These are phyloP conservation scores for Yamadazyma dendronema DNA, from an alignment of 1,139 yeast genomes.

Conservation along the genomic window DNA sequence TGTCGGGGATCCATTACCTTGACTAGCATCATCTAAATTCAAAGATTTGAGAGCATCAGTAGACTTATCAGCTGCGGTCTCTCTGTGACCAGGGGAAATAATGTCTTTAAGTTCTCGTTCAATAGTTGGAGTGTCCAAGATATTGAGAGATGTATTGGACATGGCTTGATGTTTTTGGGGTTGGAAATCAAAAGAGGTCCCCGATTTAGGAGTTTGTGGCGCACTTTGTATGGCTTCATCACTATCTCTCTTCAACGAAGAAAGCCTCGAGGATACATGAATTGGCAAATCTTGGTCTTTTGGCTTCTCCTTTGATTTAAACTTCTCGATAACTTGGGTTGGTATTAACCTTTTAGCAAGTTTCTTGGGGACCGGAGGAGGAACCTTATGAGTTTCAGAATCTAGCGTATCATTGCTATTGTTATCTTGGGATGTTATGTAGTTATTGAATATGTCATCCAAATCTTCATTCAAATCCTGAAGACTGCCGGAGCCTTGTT, in stretches of 20 bases:
- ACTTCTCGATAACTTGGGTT: slow-evolving; percentile 7
- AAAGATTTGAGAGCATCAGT: slow-evolving; percentile 15
- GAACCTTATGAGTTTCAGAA: slow-evolving; percentile 16
- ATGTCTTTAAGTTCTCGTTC: slow-evolving; percentile 19
- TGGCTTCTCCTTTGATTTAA: not conserved
- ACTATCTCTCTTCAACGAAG: slow-evolving; percentile 23
- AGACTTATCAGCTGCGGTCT: slow-evolving; percentile 5
- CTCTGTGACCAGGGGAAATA: slow-evolving; percentile 6
- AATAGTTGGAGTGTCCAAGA: slow-evolving; percentile 32
- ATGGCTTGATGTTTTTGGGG: slow-evolving; percentile 20
- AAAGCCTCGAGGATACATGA: slow-evolving; percentile 32
- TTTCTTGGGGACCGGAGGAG: slow-evolving; percentile 9
- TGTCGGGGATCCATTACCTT: not conserved
- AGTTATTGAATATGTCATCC: slow-evolving; percentile 34
- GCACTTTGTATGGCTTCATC: slow-evolving; percentile 23
- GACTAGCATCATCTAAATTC: slow-evolving; percentile 8
- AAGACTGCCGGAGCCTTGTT: slow-evolving; percentile 13
- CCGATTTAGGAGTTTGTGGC: slow-evolving; percentile 29
- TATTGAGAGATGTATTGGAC: slow-evolving; percentile 39
- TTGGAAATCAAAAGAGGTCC: slow-evolving; percentile 29
- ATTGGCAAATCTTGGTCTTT: slow-evolving; percentile 14
- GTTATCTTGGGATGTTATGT: slow-evolving; percentile 11
- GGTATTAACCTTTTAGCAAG: slow-evolving; percentile 10
- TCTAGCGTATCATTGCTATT: slow-evolving; percentile 35
- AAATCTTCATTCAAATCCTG: slow-evolving; percentile 32